Conservation (phyloP, 1,139 yeast genomes). For the Candida sp. region DNA sequence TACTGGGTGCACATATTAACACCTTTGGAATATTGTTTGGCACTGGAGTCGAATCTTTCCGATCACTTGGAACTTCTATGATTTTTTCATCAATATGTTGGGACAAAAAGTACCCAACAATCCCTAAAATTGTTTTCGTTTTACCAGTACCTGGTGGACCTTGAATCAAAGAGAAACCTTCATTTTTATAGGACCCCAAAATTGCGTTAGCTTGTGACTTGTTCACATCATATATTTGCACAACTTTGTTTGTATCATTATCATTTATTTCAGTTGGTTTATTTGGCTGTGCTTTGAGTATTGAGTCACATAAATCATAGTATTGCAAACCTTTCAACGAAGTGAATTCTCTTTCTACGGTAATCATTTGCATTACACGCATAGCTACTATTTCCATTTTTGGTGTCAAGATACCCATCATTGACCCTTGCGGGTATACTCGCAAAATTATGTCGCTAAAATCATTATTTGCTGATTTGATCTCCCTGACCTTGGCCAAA, state of each 20-base stretch:
- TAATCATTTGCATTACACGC: slow-evolving; percentile 80
- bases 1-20: slow-evolving; percentile 95
- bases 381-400: slow-evolving; percentile 62
- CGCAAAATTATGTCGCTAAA: slow-evolving; percentile 73
- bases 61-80: slow-evolving; percentile 22
- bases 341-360: slow-evolving; percentile 89
- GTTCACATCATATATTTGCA: slow-evolving; percentile 59
- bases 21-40: slow-evolving; percentile 35
- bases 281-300: slow-evolving; percentile 65
- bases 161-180: slow-evolving; percentile 88
- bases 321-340: slow-evolving; percentile 79
- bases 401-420: slow-evolving; percentile 59
- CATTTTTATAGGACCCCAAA: slow-evolving; percentile 59
- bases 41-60: slow-evolving; percentile 4
- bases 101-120: slow-evolving; percentile 72
- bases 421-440: slow-evolving; percentile 49
- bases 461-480: slow-evolving; percentile 63
- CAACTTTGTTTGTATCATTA: slow-evolving; percentile 34
- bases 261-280: slow-evolving; percentile 29
- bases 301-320: slow-evolving; percentile 67
- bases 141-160: slow-evolving; percentile 99
- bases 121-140: slow-evolving; percentile 92
- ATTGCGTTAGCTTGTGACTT: slow-evolving; percentile 90
- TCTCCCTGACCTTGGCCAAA: slow-evolving; percentile 73
- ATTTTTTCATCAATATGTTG: slow-evolving; percentile 20